Base-by-base conservation (phyloP, 1,284 basidiomycete species). In the Chiua sp. region DNA sequence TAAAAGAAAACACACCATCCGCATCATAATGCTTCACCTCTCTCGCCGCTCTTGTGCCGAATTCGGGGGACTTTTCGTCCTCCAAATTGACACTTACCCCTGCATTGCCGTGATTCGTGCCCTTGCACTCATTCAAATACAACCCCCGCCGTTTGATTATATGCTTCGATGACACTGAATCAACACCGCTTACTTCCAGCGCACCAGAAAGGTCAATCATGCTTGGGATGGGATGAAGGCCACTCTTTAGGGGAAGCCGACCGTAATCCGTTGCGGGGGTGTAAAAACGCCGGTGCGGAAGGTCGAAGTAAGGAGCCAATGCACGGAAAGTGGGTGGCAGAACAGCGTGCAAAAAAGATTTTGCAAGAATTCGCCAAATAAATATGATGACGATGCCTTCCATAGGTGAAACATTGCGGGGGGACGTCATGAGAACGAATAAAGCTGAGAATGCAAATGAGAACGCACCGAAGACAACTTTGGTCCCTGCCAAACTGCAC, bases 261-360 rank as follows among this genome's bases (percentile, higher is more conserved):
- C 82, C 82, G 75, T 96, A 96, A 68, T 94, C 93, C 65, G 93
- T 96, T 11, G 94, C 94, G 23, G 93, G 90, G 1, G 87, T 93
- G 74, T 96, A 96, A 76, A 92, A 93, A 23, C 92, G 82, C 47
- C 94, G 83, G 63, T 87, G 86, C 0, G 93, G 93, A 7, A 95
- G 83, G 11, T 80, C 78, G 68, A 90, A 79, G 48, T 80, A 78
- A 30, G 80, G 83, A 1, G 91, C 83, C 60, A 92, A 79, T 51
- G 86, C 77, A 53, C 94, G 87, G 82, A 94, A 97, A 30, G 88
- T 80, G 0, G 92, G 91, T 1, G 96, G 95, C 0, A 98, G 85
- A 35, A 90, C 77, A 4, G 86, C 69, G 64, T 93, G 92, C 28
- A 94, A 76, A 2, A 85, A 72, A 2, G 86, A 84, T 75, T 98